A percentile compares a stretch with the other conserved stretches of the same genome.
Conservation (phyloP, 495 filamentous ascomycete genomes). For the Thermothielavioides terrestris region DNA sequence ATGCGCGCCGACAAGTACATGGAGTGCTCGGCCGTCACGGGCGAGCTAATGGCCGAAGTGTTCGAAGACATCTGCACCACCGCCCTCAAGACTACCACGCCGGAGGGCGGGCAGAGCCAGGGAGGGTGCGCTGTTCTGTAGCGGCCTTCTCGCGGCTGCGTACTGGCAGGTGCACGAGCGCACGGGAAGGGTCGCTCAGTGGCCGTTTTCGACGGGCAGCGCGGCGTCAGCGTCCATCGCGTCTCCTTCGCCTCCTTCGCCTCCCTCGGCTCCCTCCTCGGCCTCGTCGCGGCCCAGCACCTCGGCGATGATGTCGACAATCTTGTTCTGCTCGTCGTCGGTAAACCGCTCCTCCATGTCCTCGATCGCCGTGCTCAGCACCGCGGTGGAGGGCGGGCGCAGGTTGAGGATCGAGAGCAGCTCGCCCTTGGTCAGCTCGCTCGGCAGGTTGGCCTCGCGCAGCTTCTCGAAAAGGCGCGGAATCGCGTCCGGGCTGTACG, state of each 20-base stretch:
- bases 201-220: constrained; percentile 26
- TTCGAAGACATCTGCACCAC: constrained; percentile 70
- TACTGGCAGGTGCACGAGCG: too few species aligned
- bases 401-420: constrained; percentile 39
- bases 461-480: constrained; percentile 30
- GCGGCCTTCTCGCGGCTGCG: too few species aligned
- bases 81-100: constrained; percentile 52
- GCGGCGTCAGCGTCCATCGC: constrained; percentile 20
- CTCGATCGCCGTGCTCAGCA: constrained; percentile 36
- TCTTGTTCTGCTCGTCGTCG: constrained; percentile 34
- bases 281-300: constrained; percentile 31
- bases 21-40: constrained; percentile 84
- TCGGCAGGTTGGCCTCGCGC: constrained; percentile 20
- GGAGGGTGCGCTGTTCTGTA: constrained; percentile 35
- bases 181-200: constrained; percentile 12
- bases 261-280: constrained; percentile 14
- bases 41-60: constrained; percentile 62
- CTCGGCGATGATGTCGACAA: constrained; percentile 35
- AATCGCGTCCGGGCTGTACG: constrained; percentile 26
- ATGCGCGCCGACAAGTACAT: constrained; percentile 81
- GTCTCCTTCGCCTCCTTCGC: constrained; percentile 11
- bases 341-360: constrained; percentile 38
- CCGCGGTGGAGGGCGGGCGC: constrained; percentile 28
- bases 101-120: constrained; percentile 36
- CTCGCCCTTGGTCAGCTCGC: constrained; percentile 39